These are phyloP conservation scores for Sporothrix euskadiensis DNA, from an alignment of 2,329 filamentous ascomycete genomes.

Conservation along the genomic window DNA sequence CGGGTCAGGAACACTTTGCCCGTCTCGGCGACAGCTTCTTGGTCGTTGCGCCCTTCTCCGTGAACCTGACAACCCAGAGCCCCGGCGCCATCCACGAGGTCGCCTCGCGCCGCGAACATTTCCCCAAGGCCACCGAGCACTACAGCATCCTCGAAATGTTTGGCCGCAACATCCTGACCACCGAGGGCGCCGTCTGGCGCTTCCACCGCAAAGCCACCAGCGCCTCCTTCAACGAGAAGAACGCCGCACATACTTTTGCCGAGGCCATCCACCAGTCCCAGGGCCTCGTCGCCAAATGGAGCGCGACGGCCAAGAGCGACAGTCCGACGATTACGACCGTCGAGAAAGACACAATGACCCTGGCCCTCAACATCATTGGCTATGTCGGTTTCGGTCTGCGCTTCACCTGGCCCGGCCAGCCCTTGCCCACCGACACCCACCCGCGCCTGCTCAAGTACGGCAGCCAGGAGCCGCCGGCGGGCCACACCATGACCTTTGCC, in stretches of 20 bases:
- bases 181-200: slow-evolving; percentile 69
- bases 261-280: slow-evolving; percentile 64
- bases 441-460: slow-evolving; percentile 52
- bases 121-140: slow-evolving; percentile 65
- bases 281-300: slow-evolving; percentile 61
- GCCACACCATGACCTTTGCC: slow-evolving; percentile 66
- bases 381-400: slow-evolving; percentile 70
- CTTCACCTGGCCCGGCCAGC: slow-evolving; percentile 64
- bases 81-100: slow-evolving; percentile 68
- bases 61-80: slow-evolving; percentile 60
- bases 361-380: slow-evolving; percentile 58
- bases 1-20: slow-evolving; percentile 59
- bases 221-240: slow-evolving; percentile 74
- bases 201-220: slow-evolving; percentile 71
- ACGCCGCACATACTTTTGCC: slow-evolving; percentile 64
- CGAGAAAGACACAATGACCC: slow-evolving; percentile 65
- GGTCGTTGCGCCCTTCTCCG: slow-evolving; percentile 57
- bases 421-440: slow-evolving; percentile 46
- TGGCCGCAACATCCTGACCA: slow-evolving; percentile 69
- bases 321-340: slow-evolving; percentile 54
- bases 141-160: slow-evolving; percentile 65
- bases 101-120: slow-evolving; percentile 65
- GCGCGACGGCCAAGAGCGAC: slow-evolving; percentile 38
- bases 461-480: slow-evolving; percentile 48
- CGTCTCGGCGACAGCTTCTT: slow-evolving; percentile 61